Evolutionary conservation across 192 early-diverging fungal species (phyloP).

Genomic region (Glomus cerebriforme): DNA sequence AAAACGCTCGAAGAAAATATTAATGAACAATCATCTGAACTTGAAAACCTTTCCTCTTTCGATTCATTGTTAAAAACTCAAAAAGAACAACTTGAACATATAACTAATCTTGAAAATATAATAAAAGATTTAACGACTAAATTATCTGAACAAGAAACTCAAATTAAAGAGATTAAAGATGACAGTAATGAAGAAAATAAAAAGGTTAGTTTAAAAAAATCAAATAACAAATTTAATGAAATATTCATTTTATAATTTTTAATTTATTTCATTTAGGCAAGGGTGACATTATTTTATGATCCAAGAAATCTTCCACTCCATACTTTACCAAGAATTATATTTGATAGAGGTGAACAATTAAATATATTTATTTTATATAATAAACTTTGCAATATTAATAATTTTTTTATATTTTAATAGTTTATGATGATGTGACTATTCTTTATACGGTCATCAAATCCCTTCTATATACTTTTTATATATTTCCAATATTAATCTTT

Average conservation of each 20-base stretch:
- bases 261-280: background rate
- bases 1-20: background rate
- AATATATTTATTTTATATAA: too few relatives aligned
- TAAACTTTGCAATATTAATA: too few relatives aligned
- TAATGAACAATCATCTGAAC: background rate
- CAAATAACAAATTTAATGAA: too few relatives aligned
- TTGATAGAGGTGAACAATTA: background rate
- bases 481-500: background rate
- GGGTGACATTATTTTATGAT: background rate
- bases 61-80: background rate
- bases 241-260: too few relatives aligned
- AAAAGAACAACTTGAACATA: background rate
- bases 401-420: background rate
- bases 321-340: background rate
- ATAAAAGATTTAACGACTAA: background rate
- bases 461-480: background rate
- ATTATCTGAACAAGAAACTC: background rate
- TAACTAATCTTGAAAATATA: background rate
- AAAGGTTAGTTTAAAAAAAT: background rate
- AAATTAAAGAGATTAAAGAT: background rate
- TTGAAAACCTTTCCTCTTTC: background rate
- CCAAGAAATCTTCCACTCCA: background rate
- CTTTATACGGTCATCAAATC: background rate
- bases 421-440: background rate
- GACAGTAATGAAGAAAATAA: background rate